phyloP scores from a whole-genome alignment of 208 protist species.

The Crithidia expoeki region DNA sequence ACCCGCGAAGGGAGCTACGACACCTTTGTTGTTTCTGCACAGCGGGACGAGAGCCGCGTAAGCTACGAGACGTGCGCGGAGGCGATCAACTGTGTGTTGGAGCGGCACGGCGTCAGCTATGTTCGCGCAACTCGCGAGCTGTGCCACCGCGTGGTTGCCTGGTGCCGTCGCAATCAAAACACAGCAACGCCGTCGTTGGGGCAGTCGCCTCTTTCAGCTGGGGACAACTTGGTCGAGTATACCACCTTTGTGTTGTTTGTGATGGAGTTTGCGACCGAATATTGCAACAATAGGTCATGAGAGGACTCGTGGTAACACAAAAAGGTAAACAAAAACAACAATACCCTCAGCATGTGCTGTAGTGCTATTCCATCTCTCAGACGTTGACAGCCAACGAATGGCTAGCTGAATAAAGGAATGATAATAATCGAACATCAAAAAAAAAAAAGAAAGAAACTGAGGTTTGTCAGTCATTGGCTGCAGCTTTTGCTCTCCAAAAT shows the following conservation, averaged over 20 bases:
- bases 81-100: conserved; percentile 67
- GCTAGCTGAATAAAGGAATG: no score
- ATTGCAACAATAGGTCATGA: neutral
- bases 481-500: no score
- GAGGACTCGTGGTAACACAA: neutral
- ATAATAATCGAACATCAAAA: no score
- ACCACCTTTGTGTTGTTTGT: conserved; percentile 18
- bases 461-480: no score
- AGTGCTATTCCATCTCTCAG: no score
- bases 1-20: neutral
- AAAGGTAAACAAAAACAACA: neutral
- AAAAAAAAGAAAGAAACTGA: neutral
- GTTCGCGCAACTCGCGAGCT: conserved; percentile 39
- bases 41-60: conserved; percentile 26
- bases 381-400: no score
- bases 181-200: no score
- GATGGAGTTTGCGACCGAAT: conserved; percentile 22
- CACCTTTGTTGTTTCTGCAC: neutral
- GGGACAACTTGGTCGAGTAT: conserved; percentile 12
- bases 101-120: conserved; percentile 41
- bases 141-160: conserved; percentile 33
- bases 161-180: conserved; percentile 6
- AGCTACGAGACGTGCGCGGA: conserved; percentile 47
- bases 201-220: neutral
- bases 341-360: no score